phyloP scores from a whole-genome alignment of 768 basidiomycete genomes.

The Hortiboletus flavorubellus region DNA sequence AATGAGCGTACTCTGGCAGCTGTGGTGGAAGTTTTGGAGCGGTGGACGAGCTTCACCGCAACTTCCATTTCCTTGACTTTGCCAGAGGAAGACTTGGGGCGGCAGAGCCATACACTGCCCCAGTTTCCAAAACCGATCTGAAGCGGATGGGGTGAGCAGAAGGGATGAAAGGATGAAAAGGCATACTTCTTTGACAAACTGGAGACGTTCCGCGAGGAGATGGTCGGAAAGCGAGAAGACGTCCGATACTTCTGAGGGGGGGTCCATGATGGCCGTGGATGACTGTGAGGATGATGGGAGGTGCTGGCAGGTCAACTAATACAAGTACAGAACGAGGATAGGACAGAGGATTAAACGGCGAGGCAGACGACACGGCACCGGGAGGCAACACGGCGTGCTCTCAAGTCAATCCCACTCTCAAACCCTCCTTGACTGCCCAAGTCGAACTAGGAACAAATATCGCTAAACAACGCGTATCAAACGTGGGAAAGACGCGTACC shows the following conservation, averaged over 20 bases:
- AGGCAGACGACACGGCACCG: not conserved
- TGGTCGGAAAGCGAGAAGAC: slow-evolving; percentile 76
- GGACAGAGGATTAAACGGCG: not conserved
- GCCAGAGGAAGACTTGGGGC: slow-evolving; percentile 48
- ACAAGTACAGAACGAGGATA: slow-evolving; percentile 25
- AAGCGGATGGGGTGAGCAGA: slow-evolving; percentile 4
- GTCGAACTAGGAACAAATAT: slow-evolving; percentile 30
- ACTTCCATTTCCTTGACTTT: slow-evolving; percentile 52
- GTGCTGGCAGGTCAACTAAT: not conserved
- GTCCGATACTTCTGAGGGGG: slow-evolving; percentile 38
- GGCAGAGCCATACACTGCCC: slow-evolving; percentile 86
- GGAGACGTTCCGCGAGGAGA: slow-evolving; percentile 62
- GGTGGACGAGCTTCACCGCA: slow-evolving; percentile 92
- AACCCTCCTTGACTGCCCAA: not conserved
- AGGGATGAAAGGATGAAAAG: not conserved
- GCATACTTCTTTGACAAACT: slow-evolving; percentile 71
- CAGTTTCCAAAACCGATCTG: slow-evolving; percentile 94
- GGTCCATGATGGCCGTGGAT: slow-evolving; percentile 19
- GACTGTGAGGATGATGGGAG: not conserved
- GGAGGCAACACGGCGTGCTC: not conserved
- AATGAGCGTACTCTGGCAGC: slow-evolving; percentile 87
- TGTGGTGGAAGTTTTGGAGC: slow-evolving; percentile 75
- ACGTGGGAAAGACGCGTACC: slow-evolving; percentile 25
- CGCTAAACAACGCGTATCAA: slow-evolving; percentile 29
- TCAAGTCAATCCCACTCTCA: not conserved